phyloP scores from a whole-genome alignment of 495 filamentous ascomycete genomes.

The Massariosphaeria phaeospora region DNA sequence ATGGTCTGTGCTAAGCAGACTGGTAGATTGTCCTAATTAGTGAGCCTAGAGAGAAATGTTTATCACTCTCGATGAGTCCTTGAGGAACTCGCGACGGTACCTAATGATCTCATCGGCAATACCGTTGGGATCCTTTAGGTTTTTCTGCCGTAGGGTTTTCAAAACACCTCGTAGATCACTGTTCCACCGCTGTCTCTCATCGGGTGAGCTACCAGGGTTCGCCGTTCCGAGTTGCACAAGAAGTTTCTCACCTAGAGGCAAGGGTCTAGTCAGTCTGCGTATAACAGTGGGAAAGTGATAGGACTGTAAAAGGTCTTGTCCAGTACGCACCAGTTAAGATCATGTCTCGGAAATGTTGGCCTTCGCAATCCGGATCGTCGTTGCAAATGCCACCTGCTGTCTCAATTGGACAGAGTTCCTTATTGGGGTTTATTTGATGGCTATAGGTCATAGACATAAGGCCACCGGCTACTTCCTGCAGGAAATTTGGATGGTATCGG shows the following conservation, averaged over 20 bases:
- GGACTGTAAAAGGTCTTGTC: background rate
- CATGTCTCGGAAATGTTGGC: slow-evolving; percentile 79
- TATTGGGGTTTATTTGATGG: slow-evolving; percentile 71
- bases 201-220: slow-evolving; percentile 62
- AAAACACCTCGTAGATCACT: slow-evolving; percentile 72
- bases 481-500: slow-evolving; percentile 77
- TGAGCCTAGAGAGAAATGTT: no score
- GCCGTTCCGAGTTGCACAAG: slow-evolving; percentile 74
- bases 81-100: slow-evolving; percentile 67
- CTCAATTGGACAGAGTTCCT: slow-evolving; percentile 69
- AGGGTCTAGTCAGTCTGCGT: slow-evolving; percentile 57
- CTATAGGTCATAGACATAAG: slow-evolving; percentile 90
- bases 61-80: slow-evolving; percentile 47
- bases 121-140: slow-evolving; percentile 68
- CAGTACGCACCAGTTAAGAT: slow-evolving; percentile 70
- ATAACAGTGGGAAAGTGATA: slow-evolving; percentile 33
- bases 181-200: slow-evolving; percentile 67
- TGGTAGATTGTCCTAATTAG: no score
- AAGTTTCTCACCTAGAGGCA: slow-evolving; percentile 76
- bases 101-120: slow-evolving; percentile 78
- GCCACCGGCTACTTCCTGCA: slow-evolving; percentile 63
- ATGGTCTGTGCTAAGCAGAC: no score
- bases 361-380: slow-evolving; percentile 58
- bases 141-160: slow-evolving; percentile 55
- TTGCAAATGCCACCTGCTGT: slow-evolving; percentile 71